These are phyloP conservation scores for Scedosporium minutisporum DNA, from an alignment of 2,329 filamentous ascomycete genomes.

Conservation along the genomic window DNA sequence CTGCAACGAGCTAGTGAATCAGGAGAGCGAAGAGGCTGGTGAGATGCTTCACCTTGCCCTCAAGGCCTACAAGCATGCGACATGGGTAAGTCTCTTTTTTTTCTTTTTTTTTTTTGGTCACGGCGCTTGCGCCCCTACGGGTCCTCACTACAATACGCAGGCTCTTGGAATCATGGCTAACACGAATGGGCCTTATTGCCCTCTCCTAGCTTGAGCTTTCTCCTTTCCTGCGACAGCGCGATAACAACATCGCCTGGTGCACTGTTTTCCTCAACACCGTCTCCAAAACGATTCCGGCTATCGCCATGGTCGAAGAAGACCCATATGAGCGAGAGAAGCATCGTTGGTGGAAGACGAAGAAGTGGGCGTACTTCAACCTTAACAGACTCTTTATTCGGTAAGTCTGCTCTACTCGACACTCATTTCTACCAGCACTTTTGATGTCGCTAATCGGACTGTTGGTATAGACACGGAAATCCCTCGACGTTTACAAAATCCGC, in stretches of 20 bases:
- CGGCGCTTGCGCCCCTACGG: slow-evolving; percentile 3
- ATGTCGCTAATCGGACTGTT: slow-evolving; percentile 9
- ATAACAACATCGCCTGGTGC: slow-evolving; percentile 89
- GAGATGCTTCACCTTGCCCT: slow-evolving; percentile 94
- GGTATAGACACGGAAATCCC: slow-evolving; percentile 75
- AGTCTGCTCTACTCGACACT: slow-evolving; percentile 12
- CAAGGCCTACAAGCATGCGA: slow-evolving; percentile 97
- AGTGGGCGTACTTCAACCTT: slow-evolving; percentile 97
- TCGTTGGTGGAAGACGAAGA: slow-evolving; percentile 99
- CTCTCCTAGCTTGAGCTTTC: slow-evolving; percentile 70
- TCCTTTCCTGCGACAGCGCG: slow-evolving; percentile 64
- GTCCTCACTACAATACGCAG: not conserved
- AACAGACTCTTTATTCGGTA: slow-evolving; percentile 91
- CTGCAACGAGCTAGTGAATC: slow-evolving; percentile 78
- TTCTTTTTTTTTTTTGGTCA: slow-evolving; percentile 1
- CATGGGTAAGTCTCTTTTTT: slow-evolving; percentile 55
- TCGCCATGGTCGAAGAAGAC: slow-evolving; percentile 69
- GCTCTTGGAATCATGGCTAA: slow-evolving; percentile 5
- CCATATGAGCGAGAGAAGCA: slow-evolving; percentile 80
- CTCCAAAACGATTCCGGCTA: slow-evolving; percentile 70
- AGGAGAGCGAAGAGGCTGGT: slow-evolving; percentile 86
- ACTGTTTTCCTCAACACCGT: slow-evolving; percentile 88
- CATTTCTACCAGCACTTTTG: not conserved
- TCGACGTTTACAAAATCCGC: slow-evolving; percentile 63
- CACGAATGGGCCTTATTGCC: not conserved